These are phyloP conservation scores for Rubus idaeus DNA, from an alignment of 306 rosid genomes.

Conservation along the genomic window DNA sequence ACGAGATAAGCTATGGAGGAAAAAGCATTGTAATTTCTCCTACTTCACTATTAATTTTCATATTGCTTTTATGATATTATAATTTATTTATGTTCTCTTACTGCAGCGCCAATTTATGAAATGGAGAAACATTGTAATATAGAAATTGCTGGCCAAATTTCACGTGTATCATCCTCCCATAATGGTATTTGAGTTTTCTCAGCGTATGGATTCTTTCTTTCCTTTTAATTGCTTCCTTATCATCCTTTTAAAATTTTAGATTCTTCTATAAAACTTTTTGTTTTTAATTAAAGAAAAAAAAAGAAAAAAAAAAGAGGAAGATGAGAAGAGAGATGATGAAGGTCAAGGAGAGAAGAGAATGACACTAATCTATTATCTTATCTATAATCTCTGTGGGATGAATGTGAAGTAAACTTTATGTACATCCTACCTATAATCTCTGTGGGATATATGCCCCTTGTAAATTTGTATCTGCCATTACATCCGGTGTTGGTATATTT, in stretches of 20 bases:
- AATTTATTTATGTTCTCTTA: constrained; percentile 28
- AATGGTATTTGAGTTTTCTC: constrained; percentile 74
- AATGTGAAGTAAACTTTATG: neutral
- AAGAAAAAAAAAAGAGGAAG: neutral
- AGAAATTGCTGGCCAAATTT: constrained; percentile 89
- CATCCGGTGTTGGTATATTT: neutral
- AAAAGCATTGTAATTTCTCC: constrained; percentile 69
- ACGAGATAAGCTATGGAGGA: constrained; percentile 77
- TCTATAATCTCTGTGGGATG: too few relatives aligned
- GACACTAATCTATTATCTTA: neutral
- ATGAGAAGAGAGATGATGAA: neutral
- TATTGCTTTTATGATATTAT: constrained; percentile 1
- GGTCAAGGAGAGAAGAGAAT: neutral
- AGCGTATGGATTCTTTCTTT: constrained; percentile 39
- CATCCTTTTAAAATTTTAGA: neutral
- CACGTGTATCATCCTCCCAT: constrained; percentile 66
- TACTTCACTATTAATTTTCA: constrained; percentile 27
- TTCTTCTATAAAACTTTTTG: neutral
- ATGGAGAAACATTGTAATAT: constrained; percentile 95
- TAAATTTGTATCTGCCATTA: neutral
- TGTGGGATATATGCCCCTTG: neutral
- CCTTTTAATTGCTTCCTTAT: constrained; percentile 15
- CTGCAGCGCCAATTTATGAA: constrained; percentile 77
- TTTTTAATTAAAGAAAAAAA: neutral
- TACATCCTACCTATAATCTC: neutral